Percentiles rank a stretch among this genome's conserved stretches.
Evolutionary conservation across 2,329 filamentous ascomycete species (phyloP).

Genomic region (Paecilomyces variotii): DNA sequence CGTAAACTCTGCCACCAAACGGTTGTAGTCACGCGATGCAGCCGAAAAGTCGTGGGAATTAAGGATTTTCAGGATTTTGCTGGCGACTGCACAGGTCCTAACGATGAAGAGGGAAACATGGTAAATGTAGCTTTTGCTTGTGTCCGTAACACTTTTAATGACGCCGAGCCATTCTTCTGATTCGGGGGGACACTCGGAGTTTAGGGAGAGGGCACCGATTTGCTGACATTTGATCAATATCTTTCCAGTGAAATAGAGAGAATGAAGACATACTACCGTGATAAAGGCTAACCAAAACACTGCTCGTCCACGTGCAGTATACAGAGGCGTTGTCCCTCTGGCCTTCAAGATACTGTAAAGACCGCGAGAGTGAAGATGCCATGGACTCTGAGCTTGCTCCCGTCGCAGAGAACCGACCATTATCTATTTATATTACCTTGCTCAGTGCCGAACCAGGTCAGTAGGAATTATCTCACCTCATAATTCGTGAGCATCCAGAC

Average conservation of each 20-base stretch:
- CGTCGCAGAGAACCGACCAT: background rate
- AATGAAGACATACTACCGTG: background rate
- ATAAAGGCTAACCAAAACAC: background rate
- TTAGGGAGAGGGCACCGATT: background rate
- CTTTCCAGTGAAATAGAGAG: background rate
- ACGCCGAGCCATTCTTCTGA: background rate
- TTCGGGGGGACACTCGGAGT: background rate
- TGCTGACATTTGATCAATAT: background rate
- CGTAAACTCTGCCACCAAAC: background rate
- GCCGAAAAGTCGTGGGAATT: background rate
- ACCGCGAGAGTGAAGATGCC: background rate
- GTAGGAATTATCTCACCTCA: background rate
- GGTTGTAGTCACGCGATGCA: background rate
- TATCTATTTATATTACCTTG: background rate
- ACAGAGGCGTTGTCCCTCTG: background rate
- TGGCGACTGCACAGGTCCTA: background rate
- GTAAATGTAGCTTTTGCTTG: background rate
- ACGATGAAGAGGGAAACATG: background rate
- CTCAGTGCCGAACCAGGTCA: background rate
- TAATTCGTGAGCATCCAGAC: background rate
- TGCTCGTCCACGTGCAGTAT: background rate
- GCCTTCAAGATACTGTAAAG: background rate
- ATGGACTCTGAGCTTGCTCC: background rate
- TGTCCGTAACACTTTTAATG: background rate
- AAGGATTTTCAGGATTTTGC: background rate